Evolutionary conservation across 2,329 filamentous ascomycete genomes (phyloP).

Genomic region (Nakataea oryzae): DNA sequence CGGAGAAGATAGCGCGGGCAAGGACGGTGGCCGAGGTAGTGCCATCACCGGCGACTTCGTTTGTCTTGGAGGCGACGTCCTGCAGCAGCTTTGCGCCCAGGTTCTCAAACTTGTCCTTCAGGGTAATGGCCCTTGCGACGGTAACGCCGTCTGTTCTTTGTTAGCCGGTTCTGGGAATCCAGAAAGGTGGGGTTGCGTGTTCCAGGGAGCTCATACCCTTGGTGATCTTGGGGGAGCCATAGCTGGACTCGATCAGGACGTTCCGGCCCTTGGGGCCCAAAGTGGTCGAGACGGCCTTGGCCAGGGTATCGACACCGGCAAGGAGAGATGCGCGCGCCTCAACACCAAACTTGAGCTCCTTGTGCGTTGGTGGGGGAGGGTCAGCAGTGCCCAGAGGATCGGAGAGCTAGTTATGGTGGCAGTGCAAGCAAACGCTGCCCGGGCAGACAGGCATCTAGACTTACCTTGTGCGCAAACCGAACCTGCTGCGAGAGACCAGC

Average conservation of each 20-base stretch:
- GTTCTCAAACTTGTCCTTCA: conserved; percentile 99
- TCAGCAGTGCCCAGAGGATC: neutral
- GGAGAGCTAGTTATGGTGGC: neutral
- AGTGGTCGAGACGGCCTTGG: conserved; percentile 91
- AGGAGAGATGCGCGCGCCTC: conserved; percentile 84
- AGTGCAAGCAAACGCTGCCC: too few relatives aligned
- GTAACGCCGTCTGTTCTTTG: conserved; percentile 64
- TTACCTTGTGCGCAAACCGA: conserved; percentile 94
- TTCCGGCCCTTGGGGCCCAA: conserved; percentile 97
- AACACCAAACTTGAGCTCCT: conserved; percentile 98
- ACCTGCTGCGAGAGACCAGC: conserved; percentile 73
- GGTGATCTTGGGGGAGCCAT: conserved; percentile 98
- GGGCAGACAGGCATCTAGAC: conserved; percentile 11
- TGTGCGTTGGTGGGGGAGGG: conserved; percentile 25
- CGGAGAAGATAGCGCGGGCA: conserved; percentile 95
- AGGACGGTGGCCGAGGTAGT: conserved; percentile 97
- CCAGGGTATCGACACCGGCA: conserved; percentile 90
- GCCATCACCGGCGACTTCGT: conserved; percentile 96
- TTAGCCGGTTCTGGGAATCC: conserved; percentile 2
- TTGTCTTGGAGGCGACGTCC: conserved; percentile 98
- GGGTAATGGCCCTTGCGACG: conserved; percentile 77
- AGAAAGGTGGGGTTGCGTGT: neutral
- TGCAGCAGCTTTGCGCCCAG: conserved; percentile 92
- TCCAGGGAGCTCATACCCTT: conserved; percentile 56
- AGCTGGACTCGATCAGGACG: conserved; percentile 96